These are phyloP conservation scores for Yarrowia galli DNA, from an alignment of 1,139 yeast species.

Conservation along the genomic window DNA sequence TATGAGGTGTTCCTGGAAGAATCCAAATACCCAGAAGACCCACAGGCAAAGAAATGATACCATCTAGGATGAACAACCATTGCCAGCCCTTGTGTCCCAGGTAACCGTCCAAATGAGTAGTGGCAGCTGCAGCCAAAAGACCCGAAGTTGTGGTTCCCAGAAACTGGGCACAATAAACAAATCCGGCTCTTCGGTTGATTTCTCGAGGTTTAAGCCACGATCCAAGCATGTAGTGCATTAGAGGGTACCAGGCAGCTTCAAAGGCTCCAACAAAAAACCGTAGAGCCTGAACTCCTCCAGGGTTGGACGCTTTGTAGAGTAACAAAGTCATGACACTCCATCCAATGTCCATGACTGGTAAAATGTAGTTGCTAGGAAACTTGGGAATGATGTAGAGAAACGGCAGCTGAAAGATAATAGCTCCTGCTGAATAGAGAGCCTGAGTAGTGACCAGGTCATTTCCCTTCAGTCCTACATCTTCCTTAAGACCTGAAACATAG, in stretches of 20 bases:
- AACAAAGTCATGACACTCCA: constrained; percentile 73
- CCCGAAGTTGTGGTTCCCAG: constrained; percentile 54
- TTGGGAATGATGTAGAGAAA: constrained; percentile 59
- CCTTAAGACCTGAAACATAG: constrained; percentile 68
- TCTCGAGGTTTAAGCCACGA: constrained; percentile 67
- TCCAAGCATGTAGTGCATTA: constrained; percentile 67
- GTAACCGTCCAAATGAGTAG: constrained; percentile 56
- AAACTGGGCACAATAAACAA: constrained; percentile 53
- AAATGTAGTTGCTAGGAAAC: constrained; percentile 52
- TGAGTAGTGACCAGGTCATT: constrained; percentile 69
- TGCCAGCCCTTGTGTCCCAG: constrained; percentile 67
- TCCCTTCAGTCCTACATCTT: constrained; percentile 65
- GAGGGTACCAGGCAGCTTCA: constrained; percentile 67
- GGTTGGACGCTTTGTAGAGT: constrained; percentile 57
- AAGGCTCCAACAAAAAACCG: constrained; percentile 67
- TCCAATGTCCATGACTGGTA: constrained; percentile 55
- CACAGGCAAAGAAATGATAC: constrained; percentile 61
- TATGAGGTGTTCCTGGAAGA: constrained; percentile 72
- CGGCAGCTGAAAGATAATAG: constrained; percentile 64
- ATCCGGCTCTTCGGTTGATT: constrained; percentile 60
- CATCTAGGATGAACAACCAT: constrained; percentile 72
- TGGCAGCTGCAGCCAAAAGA: constrained; percentile 59
- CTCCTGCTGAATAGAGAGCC: constrained; percentile 63
- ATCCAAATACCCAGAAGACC: constrained; percentile 67
- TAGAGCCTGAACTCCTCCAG: constrained; percentile 60